Percentiles rank a stretch among this genome's conserved stretches.
phyloP scores from a whole-genome alignment of 495 filamentous ascomycete species.

The Penicillium goetzii region DNA sequence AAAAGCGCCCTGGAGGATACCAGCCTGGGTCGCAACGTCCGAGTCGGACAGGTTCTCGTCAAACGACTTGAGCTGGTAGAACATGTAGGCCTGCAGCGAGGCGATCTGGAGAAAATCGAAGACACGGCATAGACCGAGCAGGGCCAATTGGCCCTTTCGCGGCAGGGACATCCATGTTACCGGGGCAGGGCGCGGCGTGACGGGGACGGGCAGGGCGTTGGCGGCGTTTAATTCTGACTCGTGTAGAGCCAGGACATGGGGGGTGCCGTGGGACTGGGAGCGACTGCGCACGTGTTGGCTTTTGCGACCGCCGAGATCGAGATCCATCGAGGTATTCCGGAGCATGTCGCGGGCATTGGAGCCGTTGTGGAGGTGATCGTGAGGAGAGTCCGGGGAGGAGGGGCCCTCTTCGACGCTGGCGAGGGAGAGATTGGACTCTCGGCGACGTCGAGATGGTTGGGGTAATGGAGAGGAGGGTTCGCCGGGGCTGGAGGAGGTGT shows the following conservation, averaged over 20 bases:
- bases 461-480: constrained; percentile 35
- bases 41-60: constrained; percentile 65
- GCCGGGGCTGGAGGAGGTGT: constrained; percentile 27
- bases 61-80: constrained; percentile 76
- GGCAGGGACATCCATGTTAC: constrained; percentile 74
- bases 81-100: constrained; percentile 70
- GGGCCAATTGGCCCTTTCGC: constrained; percentile 70
- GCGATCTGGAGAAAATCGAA: constrained; percentile 57
- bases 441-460: constrained; percentile 37
- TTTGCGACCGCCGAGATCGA: constrained; percentile 33
- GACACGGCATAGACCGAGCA: constrained; percentile 74
- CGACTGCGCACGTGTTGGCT: constrained; percentile 40
- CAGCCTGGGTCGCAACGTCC: constrained; percentile 75
- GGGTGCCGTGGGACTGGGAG: constrained; percentile 39
- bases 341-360: constrained; percentile 32
- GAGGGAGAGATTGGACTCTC: constrained; percentile 45
- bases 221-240: constrained; percentile 22
- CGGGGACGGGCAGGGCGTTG: constrained; percentile 13
- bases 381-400: constrained; percentile 33
- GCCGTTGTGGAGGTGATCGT: constrained; percentile 16
- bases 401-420: constrained; percentile 42
- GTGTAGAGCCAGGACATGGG: constrained; percentile 28
- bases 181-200: constrained; percentile 35
- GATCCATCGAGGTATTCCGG: constrained; percentile 45
- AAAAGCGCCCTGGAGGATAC: constrained; percentile 77